Base-by-base conservation (phyloP, 768 basidiomycete species). In the Rhizopogon rudus region DNA sequence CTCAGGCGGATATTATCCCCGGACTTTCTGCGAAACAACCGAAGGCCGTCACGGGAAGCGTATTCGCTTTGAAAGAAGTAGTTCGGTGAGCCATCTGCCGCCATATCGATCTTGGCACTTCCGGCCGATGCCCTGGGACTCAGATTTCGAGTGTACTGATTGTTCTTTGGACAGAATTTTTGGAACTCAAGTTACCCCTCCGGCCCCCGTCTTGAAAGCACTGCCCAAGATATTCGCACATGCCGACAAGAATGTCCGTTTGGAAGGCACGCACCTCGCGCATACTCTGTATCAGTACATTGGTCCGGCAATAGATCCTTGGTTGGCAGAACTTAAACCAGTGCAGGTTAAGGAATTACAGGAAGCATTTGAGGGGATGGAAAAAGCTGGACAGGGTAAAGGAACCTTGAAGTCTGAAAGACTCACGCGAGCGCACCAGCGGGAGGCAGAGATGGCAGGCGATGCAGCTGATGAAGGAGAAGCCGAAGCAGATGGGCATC, bases 311-410 rank as follows among this genome's bases (percentile, higher is more conserved):
- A 87, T 99, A 57, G 87, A 93, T 52, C 81, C 91, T 45, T 92
- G 85, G 77, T 75, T 99, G 20, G 75, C 81, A 20, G 95, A 98
- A 57, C 79, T 99, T 57, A 99, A 99, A 67, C 93, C 96, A 1
- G 93, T 99, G 3, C 97, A 98, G 70, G 84, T 96, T 42, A 94
- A 97, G 68, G 97, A 99, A 63, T 69, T 99, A 63, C 92, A 91
- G 63, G 96, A 98, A 65, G 79, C 84, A 0, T 99, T 96, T 65
- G 92, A 91, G 54, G 74, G 69, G 20, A 75, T 96, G 77, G 91
- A 95, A 63, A 84, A 82, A 58, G 85, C 86, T n/a, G 88, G 87
- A 2, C 89, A 86, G 62, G 94, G 93, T 0, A 89, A 87, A 56
- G 96, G 93, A 9, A 78, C 78, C 6, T 73, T 93, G 29, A 91